Evolutionary conservation across 768 basidiomycete species (phyloP).

Genomic region (Cyclocybe cylindracea): DNA sequence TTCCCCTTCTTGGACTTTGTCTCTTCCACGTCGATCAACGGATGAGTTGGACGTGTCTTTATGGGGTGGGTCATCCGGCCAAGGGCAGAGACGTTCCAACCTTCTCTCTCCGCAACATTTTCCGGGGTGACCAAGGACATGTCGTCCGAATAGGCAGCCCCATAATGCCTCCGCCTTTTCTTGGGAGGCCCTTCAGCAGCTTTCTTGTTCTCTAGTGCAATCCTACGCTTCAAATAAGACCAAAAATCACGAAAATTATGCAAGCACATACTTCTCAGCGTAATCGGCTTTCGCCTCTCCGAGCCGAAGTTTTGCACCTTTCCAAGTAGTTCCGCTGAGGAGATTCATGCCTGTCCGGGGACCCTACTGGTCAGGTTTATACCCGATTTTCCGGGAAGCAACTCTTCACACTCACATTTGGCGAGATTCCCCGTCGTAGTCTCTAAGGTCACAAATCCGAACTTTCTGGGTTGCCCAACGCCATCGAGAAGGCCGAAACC

Average conservation of each 20-base stretch:
- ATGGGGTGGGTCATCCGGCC: conserved; percentile 69
- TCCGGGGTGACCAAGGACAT: conserved; percentile 67
- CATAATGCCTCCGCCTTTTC: conserved; percentile 44
- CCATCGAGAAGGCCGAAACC: conserved; percentile 68
- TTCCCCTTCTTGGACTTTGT: conserved; percentile 21
- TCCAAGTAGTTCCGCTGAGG: conserved; percentile 83
- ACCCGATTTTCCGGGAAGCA: neutral
- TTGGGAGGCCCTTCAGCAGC: conserved; percentile 35
- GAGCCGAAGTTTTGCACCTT: conserved; percentile 81
- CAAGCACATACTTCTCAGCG: conserved; percentile 51
- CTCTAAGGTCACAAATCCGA: conserved; percentile 74
- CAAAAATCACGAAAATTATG: neutral
- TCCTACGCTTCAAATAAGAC: conserved; percentile 19
- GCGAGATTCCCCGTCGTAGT: conserved; percentile 58
- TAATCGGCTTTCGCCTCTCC: conserved; percentile 85
- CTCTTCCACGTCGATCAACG: conserved; percentile 45
- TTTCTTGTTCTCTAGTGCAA: conserved; percentile 26
- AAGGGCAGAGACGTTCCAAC: conserved; percentile 72
- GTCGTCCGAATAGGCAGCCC: conserved; percentile 49
- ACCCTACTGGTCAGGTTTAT: conserved; percentile 1
- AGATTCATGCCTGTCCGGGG: conserved; percentile 58
- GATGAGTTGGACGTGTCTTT: conserved; percentile 69
- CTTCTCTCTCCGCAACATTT: conserved; percentile 49
- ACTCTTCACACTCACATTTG: conserved; percentile 53
- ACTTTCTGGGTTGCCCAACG: conserved; percentile 67